Percentiles rank a stretch among this genome's conserved stretches.
Evolutionary conservation across 371 early-diverging fungal species (phyloP).

Genomic region (Circinella minor): DNA sequence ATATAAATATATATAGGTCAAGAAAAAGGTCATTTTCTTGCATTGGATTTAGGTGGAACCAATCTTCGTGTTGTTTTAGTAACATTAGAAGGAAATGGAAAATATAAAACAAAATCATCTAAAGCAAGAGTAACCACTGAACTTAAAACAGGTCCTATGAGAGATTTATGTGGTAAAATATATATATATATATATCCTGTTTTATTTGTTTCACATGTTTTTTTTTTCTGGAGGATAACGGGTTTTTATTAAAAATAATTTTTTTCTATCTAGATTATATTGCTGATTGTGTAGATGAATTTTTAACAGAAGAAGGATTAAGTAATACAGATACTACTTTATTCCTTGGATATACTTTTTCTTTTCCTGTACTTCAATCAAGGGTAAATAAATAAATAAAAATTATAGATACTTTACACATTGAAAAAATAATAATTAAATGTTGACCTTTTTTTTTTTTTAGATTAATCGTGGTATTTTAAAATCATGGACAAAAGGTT

Average conservation of each 20-base stretch:
- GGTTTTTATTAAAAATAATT: too few relatives aligned
- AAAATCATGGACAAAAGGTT: conserved; percentile 94
- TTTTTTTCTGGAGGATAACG: too few relatives aligned
- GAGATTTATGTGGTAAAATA: conserved; percentile 54
- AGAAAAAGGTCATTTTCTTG: conserved; percentile 87
- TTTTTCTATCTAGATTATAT: conserved; percentile 61
- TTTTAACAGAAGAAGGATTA: conserved; percentile 68
- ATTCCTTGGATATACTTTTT: conserved; percentile 93
- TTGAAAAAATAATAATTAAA: too few relatives aligned
- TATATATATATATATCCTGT: too few relatives aligned
- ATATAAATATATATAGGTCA: too few relatives aligned
- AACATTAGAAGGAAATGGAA: conserved; percentile 77
- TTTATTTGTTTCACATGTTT: too few relatives aligned
- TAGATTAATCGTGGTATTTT: conserved; percentile 77
- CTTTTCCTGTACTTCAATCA: conserved; percentile 91
- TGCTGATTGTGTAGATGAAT: conserved; percentile 84
- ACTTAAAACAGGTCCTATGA: conserved; percentile 70
- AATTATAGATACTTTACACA: too few relatives aligned
- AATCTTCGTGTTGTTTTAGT: conserved; percentile 92
- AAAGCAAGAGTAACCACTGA: conserved; percentile 84
- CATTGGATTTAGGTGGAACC: conserved; percentile 95
- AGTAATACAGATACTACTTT: conserved; percentile 43
- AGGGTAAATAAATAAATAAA: too few relatives aligned
- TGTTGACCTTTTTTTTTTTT: background rate
- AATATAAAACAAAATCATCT: conserved; percentile 68